Evolutionary conservation across 257 asterid genomes (phyloP), one percentile per base, ranked within the genome.

Genomic region (Vinca minor): DNA sequence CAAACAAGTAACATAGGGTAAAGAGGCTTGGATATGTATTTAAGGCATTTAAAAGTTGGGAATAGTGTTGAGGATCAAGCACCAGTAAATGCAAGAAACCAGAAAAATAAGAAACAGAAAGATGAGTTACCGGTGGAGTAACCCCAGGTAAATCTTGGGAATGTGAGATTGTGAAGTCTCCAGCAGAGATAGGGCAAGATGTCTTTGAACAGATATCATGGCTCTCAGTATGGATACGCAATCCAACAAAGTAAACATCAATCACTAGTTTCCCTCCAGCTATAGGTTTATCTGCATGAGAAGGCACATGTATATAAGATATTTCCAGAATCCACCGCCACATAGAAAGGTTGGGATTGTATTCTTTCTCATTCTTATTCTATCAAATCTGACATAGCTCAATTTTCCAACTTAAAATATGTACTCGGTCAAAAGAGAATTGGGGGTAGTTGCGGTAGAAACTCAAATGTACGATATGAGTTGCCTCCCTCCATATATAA

Each of bases 111-210:
- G 4, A 38, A 60, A 0, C 8, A 18, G 59, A 42, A 62, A 58
- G 62, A 54, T 36, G 69, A 78, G 95, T 88, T 71, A 88, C 95
- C 14, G 93, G 89, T 47, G 98, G 98, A 20, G 95, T 88, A 65
- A 39, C 54, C 69, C 85, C 88, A 44, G 96, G 98, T 59, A 91
- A 77, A 42, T 54, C 82, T 75, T 91, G 96, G 44, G 95, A 63
- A 76, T 85, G 92, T 49, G 95, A 72, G 68, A 91, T 81, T 47
- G 77, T 71, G 56, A 91, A 91, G 64, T 83, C 83, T 38, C 98
- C 98, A 31, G 65, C 73, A 65, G 85, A 23, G 31, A 89, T 74
- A n/a, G 98, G 96, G 79, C 98, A 91, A 13, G 87, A 69, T 2
- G 95, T 91, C 79, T 87, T 80, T n/a, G 48, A 1, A 63, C 98